Evolutionary conservation across 2,329 filamentous ascomycete genomes (phyloP), one percentile per base, ranked within the genome.

Genomic region (Colletotrichum spinosum): DNA sequence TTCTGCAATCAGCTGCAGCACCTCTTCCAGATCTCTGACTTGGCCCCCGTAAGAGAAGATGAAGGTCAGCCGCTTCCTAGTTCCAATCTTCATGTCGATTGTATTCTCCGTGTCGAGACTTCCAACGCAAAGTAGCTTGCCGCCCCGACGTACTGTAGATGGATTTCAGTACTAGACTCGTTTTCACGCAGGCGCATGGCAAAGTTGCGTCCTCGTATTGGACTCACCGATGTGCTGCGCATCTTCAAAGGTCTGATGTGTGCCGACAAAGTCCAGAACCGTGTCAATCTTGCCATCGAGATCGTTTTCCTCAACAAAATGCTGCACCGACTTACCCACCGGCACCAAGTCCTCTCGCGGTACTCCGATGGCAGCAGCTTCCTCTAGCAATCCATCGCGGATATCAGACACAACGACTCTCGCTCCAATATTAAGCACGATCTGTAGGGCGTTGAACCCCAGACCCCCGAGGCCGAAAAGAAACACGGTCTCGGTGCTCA

Each of bases 341-440:
- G 75, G 73, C 0, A 78, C 72, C 7, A 79, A 72, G 48, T 80
- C 73, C 2, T 56, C 54, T 25, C 44, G 37, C 4, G 73, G 72
- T 13, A 80, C 67, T 2, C 77, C 77, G 11, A 78, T 63, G 6
- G 70, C 69, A 8, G 53, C 58, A 10, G 69, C 69, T 15, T 68
- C 64, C 9, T 67, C 63, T 8, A 69, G 64, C 13, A 68, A 44
- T 15, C 67, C 49, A 42, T 66, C 51, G n/a, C 65, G 58, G n/a
- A 70, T 56, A 42, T 70, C 67, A 10, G 60, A 70, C 5, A 69
- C 62, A 38, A 81, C 93, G 12, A 84, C 91, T 17, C 84, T 89
- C 51, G 86, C 75, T 10, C 77, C 76, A n/a, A 80, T 75, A 17
- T 75, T 69, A 6, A 70, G 67, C 4, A 78, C 70, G 13, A 78